Conservation (phyloP, 2,329 filamentous ascomycete genomes). For the Metarhizium sp. region DNA sequence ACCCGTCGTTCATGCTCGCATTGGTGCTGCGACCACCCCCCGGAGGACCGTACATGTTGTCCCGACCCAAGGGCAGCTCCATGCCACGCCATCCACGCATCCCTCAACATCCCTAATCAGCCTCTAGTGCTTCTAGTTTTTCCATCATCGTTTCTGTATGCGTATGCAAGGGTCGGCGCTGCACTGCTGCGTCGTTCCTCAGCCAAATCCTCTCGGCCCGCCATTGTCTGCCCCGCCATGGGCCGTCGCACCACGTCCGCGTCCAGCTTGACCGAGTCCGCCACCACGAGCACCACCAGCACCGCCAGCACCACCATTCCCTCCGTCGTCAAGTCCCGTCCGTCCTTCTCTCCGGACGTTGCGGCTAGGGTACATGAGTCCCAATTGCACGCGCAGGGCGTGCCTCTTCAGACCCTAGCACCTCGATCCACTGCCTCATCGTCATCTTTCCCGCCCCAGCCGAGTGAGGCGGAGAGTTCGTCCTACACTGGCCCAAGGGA, state of each 20-base stretch:
- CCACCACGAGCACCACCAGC: constrained; percentile 4
- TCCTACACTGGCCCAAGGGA: not conserved
- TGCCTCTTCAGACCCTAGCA: constrained; percentile 22
- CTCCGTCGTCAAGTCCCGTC: constrained; percentile 3
- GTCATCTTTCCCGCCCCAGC: constrained; percentile 8
- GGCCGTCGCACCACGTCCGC: constrained; percentile 11
- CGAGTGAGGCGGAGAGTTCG: constrained; percentile 5
- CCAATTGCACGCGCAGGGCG: constrained; percentile 17
- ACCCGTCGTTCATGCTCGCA: no score
- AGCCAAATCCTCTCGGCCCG: not conserved
- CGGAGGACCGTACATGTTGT: no score
- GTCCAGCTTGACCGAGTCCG: constrained; percentile 10
- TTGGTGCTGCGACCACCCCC: no score
- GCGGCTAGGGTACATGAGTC: constrained; percentile 18
- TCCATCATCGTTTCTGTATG: not conserved
- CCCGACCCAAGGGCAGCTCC: no score
- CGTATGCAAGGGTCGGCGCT: not conserved
- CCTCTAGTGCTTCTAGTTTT: not conserved
- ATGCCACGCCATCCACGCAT: no score
- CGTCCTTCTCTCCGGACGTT: constrained; percentile 3
- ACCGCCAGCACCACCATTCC: constrained; percentile 6
- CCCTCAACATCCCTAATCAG: no score
- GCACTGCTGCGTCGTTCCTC: not conserved
- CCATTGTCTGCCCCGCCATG: constrained; percentile 17
- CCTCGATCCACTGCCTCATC: constrained; percentile 17